Percentiles rank a stretch among this genome's conserved stretches.
Conservation (phyloP, 2,329 filamentous ascomycete genomes). For the Claviceps africana region DNA sequence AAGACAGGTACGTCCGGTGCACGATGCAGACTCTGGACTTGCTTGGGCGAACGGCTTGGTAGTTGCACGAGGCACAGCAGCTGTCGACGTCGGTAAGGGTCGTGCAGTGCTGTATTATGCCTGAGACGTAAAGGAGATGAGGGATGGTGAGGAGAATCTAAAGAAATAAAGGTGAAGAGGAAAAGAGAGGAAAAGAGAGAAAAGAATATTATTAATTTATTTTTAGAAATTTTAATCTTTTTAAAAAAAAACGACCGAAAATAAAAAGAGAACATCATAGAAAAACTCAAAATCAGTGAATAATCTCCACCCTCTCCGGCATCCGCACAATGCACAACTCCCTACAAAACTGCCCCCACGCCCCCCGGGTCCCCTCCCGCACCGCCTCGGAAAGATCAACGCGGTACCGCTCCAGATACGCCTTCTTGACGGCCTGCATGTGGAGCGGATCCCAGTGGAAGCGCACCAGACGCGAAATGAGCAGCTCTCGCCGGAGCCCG, state of each 20-base stretch:
- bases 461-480: constrained; percentile 76
- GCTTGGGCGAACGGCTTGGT: no score
- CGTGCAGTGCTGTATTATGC: no score
- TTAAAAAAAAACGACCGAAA: no score
- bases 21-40: no score
- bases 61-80: no score
- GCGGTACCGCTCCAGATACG: constrained; percentile 67
- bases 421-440: constrained; percentile 62
- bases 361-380: constrained; percentile 58
- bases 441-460: constrained; percentile 87
- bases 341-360: constrained; percentile 65
- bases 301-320: constrained; percentile 22
- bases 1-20: no score
- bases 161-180: neutral
- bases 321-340: constrained; percentile 51
- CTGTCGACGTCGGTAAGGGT: no score
- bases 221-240: no score
- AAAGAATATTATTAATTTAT: no score
- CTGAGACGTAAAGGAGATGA: neutral
- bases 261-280: neutral
- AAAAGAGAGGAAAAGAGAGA: no score
- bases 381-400: constrained; percentile 65
- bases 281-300: neutral
- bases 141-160: neutral
- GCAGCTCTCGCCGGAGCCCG: constrained; percentile 62